Conservation (phyloP, 2,329 filamentous ascomycete genomes). For the Pseudocercospora eumusae region DNA sequence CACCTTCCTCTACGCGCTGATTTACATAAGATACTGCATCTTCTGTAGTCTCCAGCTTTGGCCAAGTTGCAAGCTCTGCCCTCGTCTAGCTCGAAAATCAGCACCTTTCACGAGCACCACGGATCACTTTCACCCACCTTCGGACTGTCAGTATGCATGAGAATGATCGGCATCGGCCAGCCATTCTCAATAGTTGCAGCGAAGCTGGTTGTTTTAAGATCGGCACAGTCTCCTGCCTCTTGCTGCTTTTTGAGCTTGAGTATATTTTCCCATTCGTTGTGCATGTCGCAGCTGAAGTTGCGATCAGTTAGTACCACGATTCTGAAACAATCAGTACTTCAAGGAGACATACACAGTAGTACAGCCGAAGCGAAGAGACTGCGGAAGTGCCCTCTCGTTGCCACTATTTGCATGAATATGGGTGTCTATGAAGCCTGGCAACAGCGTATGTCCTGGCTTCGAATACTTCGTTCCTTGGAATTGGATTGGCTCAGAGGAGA, state of each 20-base stretch:
- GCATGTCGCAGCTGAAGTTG: constrained; percentile 40
- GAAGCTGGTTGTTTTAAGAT: constrained; percentile 53
- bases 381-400: constrained; percentile 44
- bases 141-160: constrained; percentile 41
- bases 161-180: constrained; percentile 52
- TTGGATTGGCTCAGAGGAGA: constrained; percentile 24
- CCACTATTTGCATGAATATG: constrained; percentile 52
- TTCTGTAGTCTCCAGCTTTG: constrained; percentile 46
- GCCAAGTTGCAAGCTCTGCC: constrained; percentile 50
- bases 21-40: constrained; percentile 49
- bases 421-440: constrained; percentile 55
- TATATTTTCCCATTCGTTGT: constrained; percentile 43
- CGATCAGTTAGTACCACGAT: background rate
- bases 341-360: constrained; percentile 57
- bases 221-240: constrained; percentile 44
- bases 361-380: constrained; percentile 53
- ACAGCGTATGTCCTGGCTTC: constrained; percentile 50
- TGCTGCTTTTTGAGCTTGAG: constrained; percentile 37
- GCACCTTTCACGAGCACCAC: background rate
- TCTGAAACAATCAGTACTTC: no score
- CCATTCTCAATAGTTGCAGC: constrained; percentile 55
- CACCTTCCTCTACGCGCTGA: constrained; percentile 45
- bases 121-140: constrained; percentile 26
- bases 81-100: constrained; percentile 25
- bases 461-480: constrained; percentile 41